phyloP scores from a whole-genome alignment of 2,329 filamentous ascomycete species.

The Cladophialophora yegresii region DNA sequence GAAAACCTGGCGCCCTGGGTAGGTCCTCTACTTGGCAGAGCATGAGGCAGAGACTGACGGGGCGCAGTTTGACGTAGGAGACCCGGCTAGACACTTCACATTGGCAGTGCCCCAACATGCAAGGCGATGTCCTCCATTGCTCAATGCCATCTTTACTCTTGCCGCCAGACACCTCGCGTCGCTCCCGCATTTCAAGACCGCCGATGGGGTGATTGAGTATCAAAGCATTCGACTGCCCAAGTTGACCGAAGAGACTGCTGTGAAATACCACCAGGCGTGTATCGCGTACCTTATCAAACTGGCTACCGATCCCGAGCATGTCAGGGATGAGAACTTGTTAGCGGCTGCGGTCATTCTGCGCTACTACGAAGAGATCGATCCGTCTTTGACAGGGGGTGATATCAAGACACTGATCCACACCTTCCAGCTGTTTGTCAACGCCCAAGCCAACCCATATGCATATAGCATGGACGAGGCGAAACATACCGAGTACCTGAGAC shows the following conservation, averaged over 20 bases:
- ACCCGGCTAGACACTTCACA: constrained; percentile 34
- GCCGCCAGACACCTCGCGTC: constrained; percentile 34
- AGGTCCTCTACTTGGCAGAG: constrained; percentile 4
- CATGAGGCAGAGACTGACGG: constrained; percentile 14
- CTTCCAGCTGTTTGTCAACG: constrained; percentile 34
- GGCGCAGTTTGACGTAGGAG: constrained; percentile 35
- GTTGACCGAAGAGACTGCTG: constrained; percentile 35
- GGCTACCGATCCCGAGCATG: constrained; percentile 42
- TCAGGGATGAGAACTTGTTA: constrained; percentile 55
- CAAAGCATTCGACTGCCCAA: constrained; percentile 31
- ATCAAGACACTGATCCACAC: constrained; percentile 31
- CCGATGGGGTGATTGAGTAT: constrained; percentile 29
- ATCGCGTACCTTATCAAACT: constrained; percentile 39
- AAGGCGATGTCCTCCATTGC: constrained; percentile 33
- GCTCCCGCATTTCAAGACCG: constrained; percentile 21
- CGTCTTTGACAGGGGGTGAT: constrained; percentile 47
- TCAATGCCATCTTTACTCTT: constrained; percentile 37
- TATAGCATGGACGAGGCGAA: constrained; percentile 22
- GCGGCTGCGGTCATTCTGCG: constrained; percentile 60
- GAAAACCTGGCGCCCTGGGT: constrained; percentile 37
- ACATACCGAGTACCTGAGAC: constrained; percentile 23
- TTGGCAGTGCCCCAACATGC: constrained; percentile 35
- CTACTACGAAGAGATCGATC: constrained; percentile 60
- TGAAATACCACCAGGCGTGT: constrained; percentile 39
- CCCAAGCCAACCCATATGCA: constrained; percentile 32